Evolutionary conservation across 1,284 basidiomycete species (phyloP).

Genomic region (Puccinia horiana): DNA sequence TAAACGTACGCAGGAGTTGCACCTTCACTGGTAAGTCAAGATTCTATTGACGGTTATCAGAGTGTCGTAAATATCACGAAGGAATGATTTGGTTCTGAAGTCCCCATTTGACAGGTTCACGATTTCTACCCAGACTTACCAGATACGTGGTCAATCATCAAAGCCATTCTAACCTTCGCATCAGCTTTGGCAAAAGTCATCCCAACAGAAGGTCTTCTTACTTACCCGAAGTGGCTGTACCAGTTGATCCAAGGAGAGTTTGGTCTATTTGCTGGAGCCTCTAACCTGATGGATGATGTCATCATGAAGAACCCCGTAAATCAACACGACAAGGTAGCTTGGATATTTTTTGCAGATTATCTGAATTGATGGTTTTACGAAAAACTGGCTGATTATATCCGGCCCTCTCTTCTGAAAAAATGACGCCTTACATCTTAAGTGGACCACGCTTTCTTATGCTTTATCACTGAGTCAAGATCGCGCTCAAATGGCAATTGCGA

Average conservation of each 20-base stretch:
- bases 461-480: conserved; percentile 37
- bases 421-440: not conserved
- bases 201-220: conserved; percentile 44
- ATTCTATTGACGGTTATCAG: not conserved
- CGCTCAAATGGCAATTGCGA: conserved; percentile 43
- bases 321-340: conserved; percentile 47
- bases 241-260: conserved; percentile 44
- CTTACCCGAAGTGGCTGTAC: conserved; percentile 30
- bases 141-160: conserved; percentile 36
- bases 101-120: conserved; percentile 23
- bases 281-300: conserved; percentile 42
- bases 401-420: not conserved
- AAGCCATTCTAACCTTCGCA: conserved; percentile 27
- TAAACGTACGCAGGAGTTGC: conserved; percentile 11
- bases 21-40: conserved; percentile 38
- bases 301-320: conserved; percentile 46
- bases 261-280: conserved; percentile 28
- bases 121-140: conserved; percentile 43
- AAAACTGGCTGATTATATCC: not conserved
- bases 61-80: conserved; percentile 13
- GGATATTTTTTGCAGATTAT: too few species aligned
- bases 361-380: too few species aligned
- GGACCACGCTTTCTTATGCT: conserved; percentile 35
- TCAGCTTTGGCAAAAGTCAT: conserved; percentile 35
- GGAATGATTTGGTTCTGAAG: conserved; percentile 28